These are phyloP conservation scores for Aspergillus persii DNA, from an alignment of 2,329 filamentous ascomycete genomes.

Conservation along the genomic window DNA sequence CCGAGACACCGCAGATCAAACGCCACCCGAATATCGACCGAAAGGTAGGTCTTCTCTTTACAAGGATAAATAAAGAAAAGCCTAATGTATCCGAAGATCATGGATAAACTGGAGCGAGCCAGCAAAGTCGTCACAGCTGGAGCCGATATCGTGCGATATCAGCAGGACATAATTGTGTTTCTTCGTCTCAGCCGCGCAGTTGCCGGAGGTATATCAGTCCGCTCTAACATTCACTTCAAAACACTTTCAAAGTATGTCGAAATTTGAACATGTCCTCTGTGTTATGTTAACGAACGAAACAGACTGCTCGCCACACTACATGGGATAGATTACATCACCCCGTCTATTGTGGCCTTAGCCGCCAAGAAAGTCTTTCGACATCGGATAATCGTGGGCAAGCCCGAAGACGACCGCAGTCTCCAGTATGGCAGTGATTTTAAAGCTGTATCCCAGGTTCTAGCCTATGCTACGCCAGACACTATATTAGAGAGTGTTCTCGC, in stretches of 20 bases:
- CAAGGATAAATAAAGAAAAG: neutral
- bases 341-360: constrained; percentile 78
- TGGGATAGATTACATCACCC: constrained; percentile 74
- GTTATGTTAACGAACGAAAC: neutral
- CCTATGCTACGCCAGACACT: constrained; percentile 54
- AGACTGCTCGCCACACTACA: constrained; percentile 72
- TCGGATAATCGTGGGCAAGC: constrained; percentile 67
- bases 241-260: constrained; percentile 57
- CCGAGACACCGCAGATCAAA: constrained; percentile 18
- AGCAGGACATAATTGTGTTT: constrained; percentile 84
- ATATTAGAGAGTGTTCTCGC: constrained; percentile 60
- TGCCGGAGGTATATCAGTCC: constrained; percentile 70
- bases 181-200: constrained; percentile 85
- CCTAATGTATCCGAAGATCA: constrained; percentile 28
- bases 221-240: constrained; percentile 74
- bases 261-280: neutral
- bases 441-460: constrained; percentile 66
- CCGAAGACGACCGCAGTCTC: constrained; percentile 77
- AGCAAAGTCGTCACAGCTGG: constrained; percentile 62
- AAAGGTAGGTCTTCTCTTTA: constrained; percentile 18
- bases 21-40: constrained; percentile 20
- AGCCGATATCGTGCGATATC: constrained; percentile 77
- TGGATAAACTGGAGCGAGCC: constrained; percentile 60
- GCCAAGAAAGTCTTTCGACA: constrained; percentile 85
- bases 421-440: constrained; percentile 84